Evolutionary conservation across 148 eudicot genomes (phyloP).

Genomic region (Linanthus parryae): DNA sequence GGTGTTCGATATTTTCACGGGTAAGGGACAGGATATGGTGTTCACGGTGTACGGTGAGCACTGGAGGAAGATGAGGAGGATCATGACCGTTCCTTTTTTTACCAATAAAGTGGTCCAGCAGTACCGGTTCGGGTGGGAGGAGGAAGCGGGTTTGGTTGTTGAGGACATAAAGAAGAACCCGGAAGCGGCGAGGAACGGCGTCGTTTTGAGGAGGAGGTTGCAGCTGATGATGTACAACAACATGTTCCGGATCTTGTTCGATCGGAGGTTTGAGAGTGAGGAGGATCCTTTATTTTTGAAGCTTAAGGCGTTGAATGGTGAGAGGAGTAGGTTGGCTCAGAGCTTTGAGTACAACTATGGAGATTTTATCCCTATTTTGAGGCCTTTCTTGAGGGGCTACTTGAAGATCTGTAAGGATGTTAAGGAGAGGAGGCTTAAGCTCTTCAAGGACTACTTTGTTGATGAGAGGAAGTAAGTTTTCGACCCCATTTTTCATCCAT

Average conservation of each 20-base stretch:
- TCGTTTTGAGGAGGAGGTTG: conserved; percentile 50
- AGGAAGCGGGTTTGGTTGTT: conserved; percentile 53
- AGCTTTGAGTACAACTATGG: conserved; percentile 88
- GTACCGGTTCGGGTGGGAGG: conserved; percentile 66
- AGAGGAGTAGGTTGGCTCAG: conserved; percentile 79
- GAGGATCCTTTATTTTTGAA: conserved; percentile 61
- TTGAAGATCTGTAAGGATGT: conserved; percentile 59
- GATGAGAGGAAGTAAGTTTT: conserved; percentile 69
- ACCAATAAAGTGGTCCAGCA: conserved; percentile 85
- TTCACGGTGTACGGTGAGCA: conserved; percentile 82
- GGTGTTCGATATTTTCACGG: conserved; percentile 78
- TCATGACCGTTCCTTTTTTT: conserved; percentile 82
- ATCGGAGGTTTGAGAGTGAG: conserved; percentile 52
- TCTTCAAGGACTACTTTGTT: conserved; percentile 70
- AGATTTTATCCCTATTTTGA: conserved; percentile 72
- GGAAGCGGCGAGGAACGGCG: conserved; percentile 39
- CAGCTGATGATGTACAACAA: conserved; percentile 84
- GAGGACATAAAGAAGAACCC: conserved; percentile 62
- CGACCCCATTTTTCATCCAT: no score
- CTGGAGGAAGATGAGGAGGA: conserved; percentile 83
- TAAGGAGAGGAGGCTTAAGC: conserved; percentile 62
- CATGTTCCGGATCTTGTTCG: conserved; percentile 76
- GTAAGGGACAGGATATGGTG: conserved; percentile 79
- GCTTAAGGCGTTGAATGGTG: conserved; percentile 71
- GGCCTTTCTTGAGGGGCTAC: conserved; percentile 75